Conservation (phyloP, 2,329 filamentous ascomycete species). For the Escovopsis sp. region DNA sequence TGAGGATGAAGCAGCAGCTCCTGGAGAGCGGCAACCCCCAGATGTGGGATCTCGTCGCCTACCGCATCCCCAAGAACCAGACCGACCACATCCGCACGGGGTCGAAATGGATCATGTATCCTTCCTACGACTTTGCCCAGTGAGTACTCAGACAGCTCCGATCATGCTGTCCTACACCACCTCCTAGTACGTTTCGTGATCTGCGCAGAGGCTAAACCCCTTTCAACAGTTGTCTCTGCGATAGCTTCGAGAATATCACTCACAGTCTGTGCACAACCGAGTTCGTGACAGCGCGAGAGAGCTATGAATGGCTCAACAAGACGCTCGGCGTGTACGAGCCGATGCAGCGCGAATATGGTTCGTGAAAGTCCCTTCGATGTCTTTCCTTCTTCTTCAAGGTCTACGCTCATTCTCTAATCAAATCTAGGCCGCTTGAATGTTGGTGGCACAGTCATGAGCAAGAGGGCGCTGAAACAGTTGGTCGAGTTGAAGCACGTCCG, state of each 20-base stretch:
- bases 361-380: background rate
- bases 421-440: slow-evolving; percentile 40
- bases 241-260: slow-evolving; percentile 83
- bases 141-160: background rate
- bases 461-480: slow-evolving; percentile 68
- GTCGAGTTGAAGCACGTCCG: slow-evolving; percentile 66
- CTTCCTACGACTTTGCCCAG: slow-evolving; percentile 79
- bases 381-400: background rate
- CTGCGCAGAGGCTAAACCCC: background rate
- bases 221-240: slow-evolving; percentile 59
- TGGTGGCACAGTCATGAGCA: slow-evolving; percentile 72
- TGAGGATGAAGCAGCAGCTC: slow-evolving; percentile 89
- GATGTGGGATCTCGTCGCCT: slow-evolving; percentile 93
- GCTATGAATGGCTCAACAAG: slow-evolving; percentile 84
- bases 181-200: background rate
- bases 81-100: slow-evolving; percentile 66
- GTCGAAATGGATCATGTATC: slow-evolving; percentile 80
- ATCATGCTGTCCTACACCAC: background rate
- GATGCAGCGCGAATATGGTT: slow-evolving; percentile 76
- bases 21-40: slow-evolving; percentile 68
- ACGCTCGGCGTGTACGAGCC: slow-evolving; percentile 71
- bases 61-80: slow-evolving; percentile 62
- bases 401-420: background rate
- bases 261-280: slow-evolving; percentile 90
- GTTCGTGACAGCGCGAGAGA: slow-evolving; percentile 70